Evolutionary conservation across 768 basidiomycete genomes (phyloP).

Genomic region (Leccinum variicolor): DNA sequence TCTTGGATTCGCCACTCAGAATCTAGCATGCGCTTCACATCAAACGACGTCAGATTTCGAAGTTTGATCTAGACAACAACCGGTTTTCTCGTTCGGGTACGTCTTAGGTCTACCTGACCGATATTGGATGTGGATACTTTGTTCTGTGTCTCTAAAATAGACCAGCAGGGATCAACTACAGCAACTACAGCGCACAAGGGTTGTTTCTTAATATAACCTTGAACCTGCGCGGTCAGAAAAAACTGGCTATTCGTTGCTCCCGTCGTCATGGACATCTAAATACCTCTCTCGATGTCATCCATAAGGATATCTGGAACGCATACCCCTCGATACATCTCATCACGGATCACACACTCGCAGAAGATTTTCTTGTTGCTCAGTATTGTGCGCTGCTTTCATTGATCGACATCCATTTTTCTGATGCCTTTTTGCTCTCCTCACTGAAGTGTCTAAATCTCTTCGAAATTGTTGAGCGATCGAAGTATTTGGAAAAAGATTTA

Average conservation of each 20-base stretch:
- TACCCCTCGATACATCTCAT: constrained; percentile 3
- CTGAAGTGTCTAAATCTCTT: constrained; percentile 2
- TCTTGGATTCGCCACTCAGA: not conserved
- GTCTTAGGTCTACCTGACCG: not conserved
- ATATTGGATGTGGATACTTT: not conserved
- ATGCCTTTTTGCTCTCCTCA: not conserved
- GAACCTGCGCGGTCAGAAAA: not conserved
- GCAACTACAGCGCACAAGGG: too few relatives aligned
- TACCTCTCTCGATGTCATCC: not conserved
- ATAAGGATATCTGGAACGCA: constrained; percentile 1
- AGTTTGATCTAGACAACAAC: not conserved
- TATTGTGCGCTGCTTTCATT: not conserved
- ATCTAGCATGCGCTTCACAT: not conserved
- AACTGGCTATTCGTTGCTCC: not conserved
- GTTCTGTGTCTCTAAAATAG: not conserved
- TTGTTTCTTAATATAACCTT: too few relatives aligned
- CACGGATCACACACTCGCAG: not conserved
- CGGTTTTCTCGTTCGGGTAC: not conserved
- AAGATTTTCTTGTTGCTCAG: constrained; percentile 5
- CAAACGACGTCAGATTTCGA: not conserved
- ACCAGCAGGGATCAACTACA: too few relatives aligned
- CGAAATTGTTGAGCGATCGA: constrained; percentile 1
- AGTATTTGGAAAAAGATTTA: constrained; percentile 5
- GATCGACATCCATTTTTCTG: not conserved
- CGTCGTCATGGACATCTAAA: not conserved